Base-by-base conservation (phyloP, 2,329 filamentous ascomycete species). In the Clarireedia monteithiana region DNA sequence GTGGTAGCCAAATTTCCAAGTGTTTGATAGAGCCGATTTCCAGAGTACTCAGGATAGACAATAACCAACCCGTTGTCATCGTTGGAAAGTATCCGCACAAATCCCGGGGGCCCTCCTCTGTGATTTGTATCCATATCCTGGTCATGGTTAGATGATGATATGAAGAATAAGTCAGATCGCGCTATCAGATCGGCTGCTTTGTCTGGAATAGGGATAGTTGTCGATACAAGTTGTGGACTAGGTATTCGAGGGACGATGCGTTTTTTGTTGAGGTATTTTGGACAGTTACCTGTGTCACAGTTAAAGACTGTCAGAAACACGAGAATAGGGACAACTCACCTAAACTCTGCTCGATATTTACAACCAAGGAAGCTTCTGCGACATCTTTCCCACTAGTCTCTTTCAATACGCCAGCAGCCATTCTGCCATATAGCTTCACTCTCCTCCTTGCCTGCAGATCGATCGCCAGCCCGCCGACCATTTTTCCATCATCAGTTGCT, bases 191-290 rank as follows among this genome's bases (percentile, higher is more conserved):
- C 72, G 0, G 64, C n/a, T 15, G 66, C 68, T 48, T 50, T 38
- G 39, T 62, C 55, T 12, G 62, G 50, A 17, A 69, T 53, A 27
- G 73, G 70, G 3, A 75, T 61, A 2, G 71, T 73, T 24, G 74
- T 68, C 0, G 77, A 78, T 1, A 80, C 57, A 1, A 84, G 68
- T 48, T 70, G 70, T 9, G 87, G 81, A 14, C 74, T 67, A 2
- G 86, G 78, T 0, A 74, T 59, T 46, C 79, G 77, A 5, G 79
- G 76, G 2, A 71, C 67, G 40, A 95, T 81, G 2, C 74, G 73
- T 67, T 88, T 91, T 64, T 81, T 82, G 69, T 92, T 94, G 36
- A 95, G 68, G 64, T 95, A 95, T 70, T 95, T 95, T 1, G 90
- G 89, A 64, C 89, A 95, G 64, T 94, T 95, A 0, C 88, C 85